Base-by-base conservation (phyloP, 2,329 filamentous ascomycete species). In the Stagonosporopsis cucurbitacearum region DNA sequence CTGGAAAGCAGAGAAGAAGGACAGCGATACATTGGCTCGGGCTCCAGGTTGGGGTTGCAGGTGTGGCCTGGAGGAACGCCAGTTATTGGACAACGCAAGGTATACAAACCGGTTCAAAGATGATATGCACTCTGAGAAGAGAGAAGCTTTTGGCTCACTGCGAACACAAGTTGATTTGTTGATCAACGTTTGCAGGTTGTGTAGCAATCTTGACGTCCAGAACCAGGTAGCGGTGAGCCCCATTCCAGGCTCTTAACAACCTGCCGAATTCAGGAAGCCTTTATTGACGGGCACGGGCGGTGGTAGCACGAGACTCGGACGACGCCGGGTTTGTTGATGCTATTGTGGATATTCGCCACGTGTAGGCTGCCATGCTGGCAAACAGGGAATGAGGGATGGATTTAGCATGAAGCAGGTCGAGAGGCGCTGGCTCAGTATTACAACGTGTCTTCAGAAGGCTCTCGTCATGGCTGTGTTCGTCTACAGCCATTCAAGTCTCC, bases 311-410 rank as follows among this genome's bases (percentile, higher is more conserved):
- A 39, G 43, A 22, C 37, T 37, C 42, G 43, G 36, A n/a, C 23
- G 25, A 43, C 9, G 19, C 32, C 47, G 42, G 37, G 35, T 43
- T 30, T 22, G 20, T 25, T 39, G 28, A 52, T 28, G 20, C 17
- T 37, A 30, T 28, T 12, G 43, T 48, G 37, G 37, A 51, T 39
- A 39, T 56, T 48, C 37, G 47, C 53, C 53, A 56, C 47, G 48
- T 51, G 40, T 33, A 56, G 47, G 47, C 43, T 39, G 36, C 53
- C 25, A 22, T 22, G 20, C 36, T 46, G 41, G 23, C 25, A 39
- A 37, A 19, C 35, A 37, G 20, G 8, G 13, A 12, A 6, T 12
- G 28, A 11, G 13, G 13, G 28, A 30, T 12, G 28, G 28, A 30
- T n/a, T 19, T 20, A 36, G 40, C 19, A n/a, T 37, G 41, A 32